Base-by-base conservation (phyloP, 2,329 filamentous ascomycete species). In the Arthrobotrys musiformis region DNA sequence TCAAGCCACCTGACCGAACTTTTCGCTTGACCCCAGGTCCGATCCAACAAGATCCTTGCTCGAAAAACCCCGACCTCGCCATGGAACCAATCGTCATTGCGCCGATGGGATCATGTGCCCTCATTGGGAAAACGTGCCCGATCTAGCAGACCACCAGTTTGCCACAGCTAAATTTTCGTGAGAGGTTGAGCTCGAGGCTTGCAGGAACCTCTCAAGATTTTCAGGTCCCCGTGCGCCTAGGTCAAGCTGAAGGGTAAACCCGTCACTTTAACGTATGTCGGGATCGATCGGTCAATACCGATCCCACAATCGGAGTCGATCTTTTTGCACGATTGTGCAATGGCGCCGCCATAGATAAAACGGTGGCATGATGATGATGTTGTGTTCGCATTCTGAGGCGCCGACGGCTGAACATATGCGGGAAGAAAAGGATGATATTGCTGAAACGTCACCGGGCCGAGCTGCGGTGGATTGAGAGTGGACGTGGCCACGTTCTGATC, bases 1-100 rank as follows among this genome's bases (percentile, higher is more conserved):
- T 44, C 54, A 70, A 58, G 56, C 68, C 68, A 72, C 60, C 46
- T 64, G 48, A 64, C 30, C 58, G 48, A 64, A 30, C 58, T 35
- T n/a, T 40, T 70, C 58, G 58, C 68, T 58, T 56, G 35, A 50
- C 26, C 42, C 48, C 4, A 26, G n/a, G 26, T 42, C 22, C 26
- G 44, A 48, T 24, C 44, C 40, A 42, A 42, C 40, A 6, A 19
- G n/a, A 48, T 8, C 44, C 44, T 48, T 24, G 19, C 15, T 24
- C 56, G 19, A 56, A 46, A 61, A 62, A 52, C 40, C 35, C 60
- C 60, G 40, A 44, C 33, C 19, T 24, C 37, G 54, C 54, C 17
- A 4, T 33, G 13, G 33, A 42, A 9, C 67, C 67, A 70, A 70
- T 70, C 67, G 67, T 62, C 30, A 30, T 70, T 19, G 17, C 35